phyloP scores from a whole-genome alignment of 1,139 yeast species.

The Debaryomyces robertsiae region DNA sequence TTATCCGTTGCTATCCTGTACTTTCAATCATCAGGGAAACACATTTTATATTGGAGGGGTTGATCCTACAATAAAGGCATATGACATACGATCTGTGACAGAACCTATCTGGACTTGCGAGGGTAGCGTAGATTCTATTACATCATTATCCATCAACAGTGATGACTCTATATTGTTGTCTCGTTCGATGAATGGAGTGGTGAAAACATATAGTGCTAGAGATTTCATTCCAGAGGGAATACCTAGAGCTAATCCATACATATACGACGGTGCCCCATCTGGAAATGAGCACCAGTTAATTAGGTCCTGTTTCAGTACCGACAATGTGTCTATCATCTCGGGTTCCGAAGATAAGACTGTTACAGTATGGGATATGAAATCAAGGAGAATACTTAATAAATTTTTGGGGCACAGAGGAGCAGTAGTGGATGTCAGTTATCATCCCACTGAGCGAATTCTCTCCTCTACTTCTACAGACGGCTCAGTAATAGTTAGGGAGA shows the following conservation, averaged over 20 bases:
- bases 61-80: constrained; percentile 62
- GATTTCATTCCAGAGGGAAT: constrained; percentile 40
- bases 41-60: constrained; percentile 63
- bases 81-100: constrained; percentile 50
- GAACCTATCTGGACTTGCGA: constrained; percentile 48
- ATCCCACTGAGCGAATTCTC: constrained; percentile 39
- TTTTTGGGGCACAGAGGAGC: constrained; percentile 63
- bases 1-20: constrained; percentile 63
- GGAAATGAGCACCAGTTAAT: constrained; percentile 57
- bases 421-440: constrained; percentile 60
- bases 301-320: constrained; percentile 48
- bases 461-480: constrained; percentile 56
- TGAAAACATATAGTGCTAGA: constrained; percentile 59
- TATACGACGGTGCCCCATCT: constrained; percentile 62
- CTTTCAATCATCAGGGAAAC: constrained; percentile 38
- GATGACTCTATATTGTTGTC: constrained; percentile 55
- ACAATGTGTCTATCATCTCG: constrained; percentile 43
- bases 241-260: constrained; percentile 43
- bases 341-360: constrained; percentile 67
- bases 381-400: constrained; percentile 50
- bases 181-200: constrained; percentile 58
- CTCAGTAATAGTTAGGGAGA: constrained; percentile 45
- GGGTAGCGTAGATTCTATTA: constrained; percentile 53
- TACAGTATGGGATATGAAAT: constrained; percentile 62
- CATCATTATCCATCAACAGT: constrained; percentile 53